Conservation (phyloP, 192 early-diverging fungal species). For the Umbelopsis vinacea region DNA sequence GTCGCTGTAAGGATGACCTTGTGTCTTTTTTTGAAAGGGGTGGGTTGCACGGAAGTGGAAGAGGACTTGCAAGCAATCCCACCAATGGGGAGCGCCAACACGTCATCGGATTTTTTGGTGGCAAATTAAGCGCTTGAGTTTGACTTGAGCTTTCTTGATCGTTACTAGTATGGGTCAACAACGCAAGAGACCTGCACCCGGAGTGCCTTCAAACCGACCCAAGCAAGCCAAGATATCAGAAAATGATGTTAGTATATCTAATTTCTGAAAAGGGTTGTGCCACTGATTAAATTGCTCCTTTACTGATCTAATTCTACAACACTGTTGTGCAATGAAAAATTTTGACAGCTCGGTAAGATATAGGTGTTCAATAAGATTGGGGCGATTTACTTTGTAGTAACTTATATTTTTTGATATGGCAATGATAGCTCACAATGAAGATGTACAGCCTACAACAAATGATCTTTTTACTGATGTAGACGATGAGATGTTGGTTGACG, state of each 20-base stretch:
- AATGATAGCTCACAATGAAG: background rate
- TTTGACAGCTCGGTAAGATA: no score
- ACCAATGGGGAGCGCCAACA: constrained; percentile 6
- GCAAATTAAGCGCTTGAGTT: background rate
- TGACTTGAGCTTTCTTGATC: background rate
- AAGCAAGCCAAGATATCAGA: background rate
- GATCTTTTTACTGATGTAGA: constrained; percentile 5
- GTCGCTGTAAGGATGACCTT: background rate
- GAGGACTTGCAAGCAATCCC: background rate
- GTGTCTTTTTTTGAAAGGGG: constrained; percentile 11
- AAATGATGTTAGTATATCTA: background rate
- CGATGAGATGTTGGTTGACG: background rate
- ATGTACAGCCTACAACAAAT: background rate
- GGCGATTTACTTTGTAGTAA: no score
- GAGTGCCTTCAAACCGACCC: background rate
- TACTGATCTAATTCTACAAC: background rate
- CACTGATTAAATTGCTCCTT: background rate
- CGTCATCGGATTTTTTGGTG: constrained; percentile 10
- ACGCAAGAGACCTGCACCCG: constrained; percentile 17
- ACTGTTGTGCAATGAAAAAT: no score
- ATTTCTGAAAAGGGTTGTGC: background rate
- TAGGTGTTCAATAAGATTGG: no score
- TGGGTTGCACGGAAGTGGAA: constrained; percentile 1
- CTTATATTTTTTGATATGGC: no score
- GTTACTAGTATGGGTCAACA: background rate